phyloP scores from a whole-genome alignment of 1,284 basidiomycete species.

The Trametes versicolor region DNA sequence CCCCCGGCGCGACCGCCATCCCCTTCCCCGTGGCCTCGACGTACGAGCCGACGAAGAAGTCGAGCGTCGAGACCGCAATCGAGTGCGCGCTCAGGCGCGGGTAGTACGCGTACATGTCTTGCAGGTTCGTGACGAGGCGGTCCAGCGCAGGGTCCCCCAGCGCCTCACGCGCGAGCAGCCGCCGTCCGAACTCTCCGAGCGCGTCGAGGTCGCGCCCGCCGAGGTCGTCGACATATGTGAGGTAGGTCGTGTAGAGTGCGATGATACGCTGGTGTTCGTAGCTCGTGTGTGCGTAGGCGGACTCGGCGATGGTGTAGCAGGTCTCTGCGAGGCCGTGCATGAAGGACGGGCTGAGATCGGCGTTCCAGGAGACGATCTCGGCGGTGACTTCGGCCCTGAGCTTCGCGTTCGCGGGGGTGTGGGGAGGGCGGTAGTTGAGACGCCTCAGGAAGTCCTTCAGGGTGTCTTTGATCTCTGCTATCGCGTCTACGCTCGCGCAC shows the following conservation, averaged over 20 bases:
- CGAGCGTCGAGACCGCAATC: constrained; percentile 23
- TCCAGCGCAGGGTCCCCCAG: constrained; percentile 23
- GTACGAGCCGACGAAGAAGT: constrained; percentile 22
- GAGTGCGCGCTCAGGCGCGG: constrained; percentile 18
- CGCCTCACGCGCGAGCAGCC: constrained; percentile 19
- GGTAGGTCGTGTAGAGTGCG: constrained; percentile 29
- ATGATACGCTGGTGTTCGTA: constrained; percentile 25
- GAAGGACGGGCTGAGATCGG: constrained; percentile 2
- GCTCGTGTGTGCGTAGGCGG: constrained; percentile 25
- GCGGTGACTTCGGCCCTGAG: constrained; percentile 18
- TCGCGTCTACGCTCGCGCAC: not conserved
- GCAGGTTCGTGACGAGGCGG: constrained; percentile 20
- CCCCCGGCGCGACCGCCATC: constrained; percentile 10
- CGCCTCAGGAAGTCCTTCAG: constrained; percentile 20
- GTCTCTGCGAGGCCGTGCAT: constrained; percentile 16
- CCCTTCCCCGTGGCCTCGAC: constrained; percentile 20
- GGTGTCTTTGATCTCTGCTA: constrained; percentile 10
- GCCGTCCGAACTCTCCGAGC: constrained; percentile 20
- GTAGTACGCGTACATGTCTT: constrained; percentile 21
- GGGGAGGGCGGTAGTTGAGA: constrained; percentile 17
- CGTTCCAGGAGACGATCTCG: constrained; percentile 29
- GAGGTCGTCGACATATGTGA: constrained; percentile 29
- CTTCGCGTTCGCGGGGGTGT: constrained; percentile 7
- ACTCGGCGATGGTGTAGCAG: constrained; percentile 25
- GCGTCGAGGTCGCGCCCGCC: constrained; percentile 25